phyloP scores from a whole-genome alignment of 2,329 filamentous ascomycete species.

The Pestalotiopsis sp. region DNA sequence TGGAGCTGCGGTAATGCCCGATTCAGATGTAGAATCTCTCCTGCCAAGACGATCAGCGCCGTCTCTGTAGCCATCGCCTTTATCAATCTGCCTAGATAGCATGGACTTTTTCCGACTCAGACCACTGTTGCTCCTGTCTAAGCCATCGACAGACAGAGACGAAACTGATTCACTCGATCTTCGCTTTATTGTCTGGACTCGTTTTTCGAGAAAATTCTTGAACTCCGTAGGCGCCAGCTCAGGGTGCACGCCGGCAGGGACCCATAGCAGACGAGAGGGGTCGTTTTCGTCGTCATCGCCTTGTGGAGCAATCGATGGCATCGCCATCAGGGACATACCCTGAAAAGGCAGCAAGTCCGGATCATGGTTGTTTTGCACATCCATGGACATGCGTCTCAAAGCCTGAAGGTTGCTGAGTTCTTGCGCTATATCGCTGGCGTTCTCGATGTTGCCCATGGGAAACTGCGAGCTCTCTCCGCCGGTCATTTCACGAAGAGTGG shows the following conservation, averaged over 20 bases:
- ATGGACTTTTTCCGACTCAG: slow-evolving; percentile 90
- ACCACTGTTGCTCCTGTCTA: slow-evolving; percentile 56
- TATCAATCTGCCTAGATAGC: slow-evolving; percentile 89
- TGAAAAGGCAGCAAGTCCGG: slow-evolving; percentile 77
- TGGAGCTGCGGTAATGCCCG: slow-evolving; percentile 46
- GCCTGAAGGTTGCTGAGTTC: slow-evolving; percentile 92
- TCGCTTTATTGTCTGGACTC: slow-evolving; percentile 85
- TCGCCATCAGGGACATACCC: slow-evolving; percentile 64
- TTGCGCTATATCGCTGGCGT: slow-evolving; percentile 85
- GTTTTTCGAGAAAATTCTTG: slow-evolving; percentile 92
- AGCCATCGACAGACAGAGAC: slow-evolving; percentile 59
- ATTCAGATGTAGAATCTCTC: slow-evolving; percentile 62
- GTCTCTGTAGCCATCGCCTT: slow-evolving; percentile 72
- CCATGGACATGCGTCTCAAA: slow-evolving; percentile 91
- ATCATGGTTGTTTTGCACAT: slow-evolving; percentile 72
- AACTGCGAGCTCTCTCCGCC: slow-evolving; percentile 70
- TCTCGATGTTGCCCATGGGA: slow-evolving; percentile 85
- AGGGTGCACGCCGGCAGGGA: slow-evolving; percentile 90
- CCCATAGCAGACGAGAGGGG: slow-evolving; percentile 88
- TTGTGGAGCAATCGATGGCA: slow-evolving; percentile 72
- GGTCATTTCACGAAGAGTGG: slow-evolving; percentile 56
- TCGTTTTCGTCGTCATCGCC: slow-evolving; percentile 83
- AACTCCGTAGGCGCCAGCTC: slow-evolving; percentile 95
- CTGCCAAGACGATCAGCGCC: slow-evolving; percentile 79
- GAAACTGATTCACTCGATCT: slow-evolving; percentile 68